Conservation (phyloP, 1,284 basidiomycete genomes). For the Pyrrhoderma lamaoense region DNA sequence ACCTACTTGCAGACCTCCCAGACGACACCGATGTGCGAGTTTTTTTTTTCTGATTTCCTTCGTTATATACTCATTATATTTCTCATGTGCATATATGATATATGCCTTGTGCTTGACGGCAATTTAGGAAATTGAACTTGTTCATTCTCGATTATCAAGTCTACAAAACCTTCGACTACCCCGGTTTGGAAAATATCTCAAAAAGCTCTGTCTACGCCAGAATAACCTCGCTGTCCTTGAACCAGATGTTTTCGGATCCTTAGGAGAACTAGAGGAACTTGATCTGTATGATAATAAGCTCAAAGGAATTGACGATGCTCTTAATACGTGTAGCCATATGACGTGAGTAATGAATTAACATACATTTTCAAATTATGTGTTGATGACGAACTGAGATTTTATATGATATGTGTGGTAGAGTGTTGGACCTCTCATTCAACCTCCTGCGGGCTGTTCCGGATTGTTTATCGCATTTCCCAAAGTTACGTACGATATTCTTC, state of each 20-base stretch:
- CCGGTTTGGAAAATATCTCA: constrained; percentile 64
- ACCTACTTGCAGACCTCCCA: constrained; percentile 42
- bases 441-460: constrained; percentile 70
- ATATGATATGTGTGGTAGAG: no score
- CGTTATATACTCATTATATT: not conserved
- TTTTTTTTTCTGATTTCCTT: constrained; percentile 9
- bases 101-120: no score
- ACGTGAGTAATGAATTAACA: constrained; percentile 41
- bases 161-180: constrained; percentile 59
- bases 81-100: not conserved
- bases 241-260: constrained; percentile 52
- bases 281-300: constrained; percentile 96
- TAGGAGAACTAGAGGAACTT: constrained; percentile 76
- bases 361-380: no score
- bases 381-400: no score
- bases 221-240: constrained; percentile 77
- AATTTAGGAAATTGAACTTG: constrained; percentile 78
- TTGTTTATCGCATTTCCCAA: constrained; percentile 47
- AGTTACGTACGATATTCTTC: constrained; percentile 80
- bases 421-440: constrained; percentile 94
- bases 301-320: constrained; percentile 59
- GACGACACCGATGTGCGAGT: constrained; percentile 65
- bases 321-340: constrained; percentile 57
- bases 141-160: constrained; percentile 72
- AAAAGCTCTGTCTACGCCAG: constrained; percentile 82